Percentiles rank a stretch among this genome's conserved stretches.
Conservation (phyloP, 768 basidiomycete genomes). For the Lactarius sanguifluus region DNA sequence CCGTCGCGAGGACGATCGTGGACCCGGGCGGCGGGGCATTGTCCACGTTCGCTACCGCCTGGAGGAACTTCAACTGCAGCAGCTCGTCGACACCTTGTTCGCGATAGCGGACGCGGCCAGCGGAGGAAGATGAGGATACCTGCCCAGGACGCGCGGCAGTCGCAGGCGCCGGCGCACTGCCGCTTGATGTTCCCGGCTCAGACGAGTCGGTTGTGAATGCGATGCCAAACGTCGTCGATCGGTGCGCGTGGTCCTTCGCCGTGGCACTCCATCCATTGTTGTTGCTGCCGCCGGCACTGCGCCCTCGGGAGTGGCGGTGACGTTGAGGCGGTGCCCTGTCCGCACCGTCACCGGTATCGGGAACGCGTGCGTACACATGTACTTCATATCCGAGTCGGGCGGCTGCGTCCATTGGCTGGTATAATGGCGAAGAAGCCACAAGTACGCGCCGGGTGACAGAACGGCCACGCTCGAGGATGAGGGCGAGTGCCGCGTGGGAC, state of each 20-base stretch:
- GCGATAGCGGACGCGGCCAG: constrained; percentile 58
- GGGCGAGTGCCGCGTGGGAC: constrained; percentile 73
- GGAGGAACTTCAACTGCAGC: constrained; percentile 88
- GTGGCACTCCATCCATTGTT: constrained; percentile 23
- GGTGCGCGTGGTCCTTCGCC: constrained; percentile 30
- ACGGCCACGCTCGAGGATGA: constrained; percentile 81
- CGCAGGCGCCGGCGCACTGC: constrained; percentile 29
- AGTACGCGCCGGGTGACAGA: constrained; percentile 71
- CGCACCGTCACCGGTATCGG: constrained; percentile 61
- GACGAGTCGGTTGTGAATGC: constrained; percentile 37
- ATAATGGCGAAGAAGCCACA: constrained; percentile 79
- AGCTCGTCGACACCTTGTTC: constrained; percentile 97
- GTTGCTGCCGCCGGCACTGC: constrained; percentile 27
- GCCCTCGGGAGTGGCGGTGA: constrained; percentile 31
- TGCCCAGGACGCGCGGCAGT: constrained; percentile 27
- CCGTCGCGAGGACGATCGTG: constrained; percentile 90
- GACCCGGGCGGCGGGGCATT: constrained; percentile 63
- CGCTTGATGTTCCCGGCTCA: constrained; percentile 31
- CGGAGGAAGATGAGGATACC: constrained; percentile 26
- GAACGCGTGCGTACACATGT: constrained; percentile 66
- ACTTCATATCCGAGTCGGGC: constrained; percentile 75
- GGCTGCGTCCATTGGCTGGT: constrained; percentile 76
- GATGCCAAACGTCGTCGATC: constrained; percentile 27
- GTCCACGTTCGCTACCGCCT: constrained; percentile 73
- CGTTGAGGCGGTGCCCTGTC: constrained; percentile 47